These are phyloP conservation scores for Arctium minus DNA, from an alignment of 129 eudicot species.

Conservation along the genomic window DNA sequence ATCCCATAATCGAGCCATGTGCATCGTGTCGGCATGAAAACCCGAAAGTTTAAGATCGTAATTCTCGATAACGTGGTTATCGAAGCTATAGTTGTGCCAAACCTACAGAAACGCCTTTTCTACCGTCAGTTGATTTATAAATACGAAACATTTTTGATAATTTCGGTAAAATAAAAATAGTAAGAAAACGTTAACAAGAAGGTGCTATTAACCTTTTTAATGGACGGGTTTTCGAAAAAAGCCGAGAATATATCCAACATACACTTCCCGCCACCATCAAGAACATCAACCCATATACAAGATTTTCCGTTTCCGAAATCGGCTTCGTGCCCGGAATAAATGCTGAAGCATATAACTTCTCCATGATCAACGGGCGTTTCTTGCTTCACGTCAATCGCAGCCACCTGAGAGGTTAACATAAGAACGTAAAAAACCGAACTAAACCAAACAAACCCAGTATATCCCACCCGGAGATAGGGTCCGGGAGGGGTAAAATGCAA, in stretches of 20 bases:
- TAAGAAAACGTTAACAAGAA: neutral
- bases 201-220: conserved; percentile 54
- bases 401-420: conserved; percentile 48
- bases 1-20: conserved; percentile 98
- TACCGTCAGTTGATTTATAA: neutral
- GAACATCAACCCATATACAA: conserved; percentile 95
- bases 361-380: conserved; percentile 98
- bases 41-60: conserved; percentile 79
- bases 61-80: conserved; percentile 78
- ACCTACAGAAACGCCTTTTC: conserved; percentile 50
- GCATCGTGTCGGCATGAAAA: conserved; percentile 98
- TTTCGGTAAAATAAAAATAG: neutral
- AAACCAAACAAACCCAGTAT: neutral
- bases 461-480: too few relatives aligned
- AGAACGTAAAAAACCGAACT: neutral
- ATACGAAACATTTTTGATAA: neutral
- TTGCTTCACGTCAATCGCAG: conserved; percentile 84
- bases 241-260: conserved; percentile 68
- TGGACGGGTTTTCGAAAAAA: conserved; percentile 80
- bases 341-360: conserved; percentile 89
- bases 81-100: conserved; percentile 99
- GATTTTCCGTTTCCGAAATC: conserved; percentile 87
- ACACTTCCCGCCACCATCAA: conserved; percentile 76
- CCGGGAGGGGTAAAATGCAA: too few relatives aligned
- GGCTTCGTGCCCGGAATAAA: conserved; percentile 74